Conservation (phyloP, 2,329 filamentous ascomycete genomes). For the Phoma herbarum region DNA sequence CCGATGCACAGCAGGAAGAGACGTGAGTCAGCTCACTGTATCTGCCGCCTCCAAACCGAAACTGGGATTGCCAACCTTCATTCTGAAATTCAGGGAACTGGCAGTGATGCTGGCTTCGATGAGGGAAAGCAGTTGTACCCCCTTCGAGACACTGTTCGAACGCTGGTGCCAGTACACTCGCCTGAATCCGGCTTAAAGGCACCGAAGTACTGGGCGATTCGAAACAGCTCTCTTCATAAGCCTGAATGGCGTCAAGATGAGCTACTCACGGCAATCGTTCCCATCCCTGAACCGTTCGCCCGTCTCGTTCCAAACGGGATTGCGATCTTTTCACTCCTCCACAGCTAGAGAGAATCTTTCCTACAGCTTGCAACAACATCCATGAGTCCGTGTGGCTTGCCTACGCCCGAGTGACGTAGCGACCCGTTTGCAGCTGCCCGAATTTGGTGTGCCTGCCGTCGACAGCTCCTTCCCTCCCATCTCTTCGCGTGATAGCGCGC, state of each 20-base stretch:
- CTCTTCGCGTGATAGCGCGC: slow-evolving; percentile 11
- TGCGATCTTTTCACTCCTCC: not conserved
- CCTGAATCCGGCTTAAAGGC: not conserved
- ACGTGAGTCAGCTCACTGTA: not conserved
- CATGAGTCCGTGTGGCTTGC: not conserved
- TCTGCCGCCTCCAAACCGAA: no score
- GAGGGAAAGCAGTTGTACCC: no score
- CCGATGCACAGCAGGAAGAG: not conserved
- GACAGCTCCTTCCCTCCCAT: slow-evolving; percentile 2
- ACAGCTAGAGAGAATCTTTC: not conserved
- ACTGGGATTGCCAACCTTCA: no score
- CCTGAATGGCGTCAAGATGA: not conserved
- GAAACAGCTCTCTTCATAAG: not conserved
- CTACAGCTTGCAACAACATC: not conserved
- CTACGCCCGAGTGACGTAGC: not conserved
- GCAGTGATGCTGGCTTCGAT: no score
- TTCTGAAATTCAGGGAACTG: no score
- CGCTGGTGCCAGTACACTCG: no score
- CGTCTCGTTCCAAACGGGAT: not conserved
- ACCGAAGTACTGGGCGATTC: not conserved
- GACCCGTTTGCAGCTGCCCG: not conserved
- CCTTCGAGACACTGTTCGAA: not conserved
- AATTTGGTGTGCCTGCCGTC: not conserved
- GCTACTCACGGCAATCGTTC: not conserved
- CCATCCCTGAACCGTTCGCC: not conserved